These are phyloP conservation scores for Castanospermum australe DNA, from an alignment of 306 rosid species.

Conservation along the genomic window DNA sequence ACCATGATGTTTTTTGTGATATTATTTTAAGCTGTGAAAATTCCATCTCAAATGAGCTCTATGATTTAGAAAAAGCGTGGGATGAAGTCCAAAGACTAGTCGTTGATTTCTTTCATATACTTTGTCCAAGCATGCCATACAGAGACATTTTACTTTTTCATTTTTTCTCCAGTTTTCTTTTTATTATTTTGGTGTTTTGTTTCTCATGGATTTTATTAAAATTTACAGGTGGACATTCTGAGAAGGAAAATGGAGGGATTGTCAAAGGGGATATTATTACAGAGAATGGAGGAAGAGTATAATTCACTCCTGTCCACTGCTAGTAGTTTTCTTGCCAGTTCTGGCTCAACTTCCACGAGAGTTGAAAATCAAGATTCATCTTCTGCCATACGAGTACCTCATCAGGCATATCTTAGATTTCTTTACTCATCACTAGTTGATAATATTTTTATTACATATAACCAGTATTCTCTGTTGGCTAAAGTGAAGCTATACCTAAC, in stretches of 20 bases:
- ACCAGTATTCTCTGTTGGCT: not conserved
- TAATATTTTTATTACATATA: not conserved
- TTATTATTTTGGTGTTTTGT: not conserved
- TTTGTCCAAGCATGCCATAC: not conserved
- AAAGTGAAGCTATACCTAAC: not conserved
- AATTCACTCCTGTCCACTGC: constrained; percentile 72
- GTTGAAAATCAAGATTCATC: constrained; percentile 45
- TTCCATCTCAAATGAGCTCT: not conserved
- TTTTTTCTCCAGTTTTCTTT: not conserved
- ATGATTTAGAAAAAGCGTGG: not conserved
- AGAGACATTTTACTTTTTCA: not conserved
- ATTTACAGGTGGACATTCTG: constrained; percentile 73
- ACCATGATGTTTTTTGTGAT: not conserved
- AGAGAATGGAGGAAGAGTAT: constrained; percentile 89
- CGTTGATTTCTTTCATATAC: not conserved
- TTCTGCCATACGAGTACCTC: constrained; percentile 34
- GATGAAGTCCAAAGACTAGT: not conserved
- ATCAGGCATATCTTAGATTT: constrained; percentile 42
- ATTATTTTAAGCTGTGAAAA: not conserved
- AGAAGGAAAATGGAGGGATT: constrained; percentile 88
- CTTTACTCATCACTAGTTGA: constrained; percentile 4
- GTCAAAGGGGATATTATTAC: constrained; percentile 74
- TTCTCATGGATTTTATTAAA: constrained; percentile 17
- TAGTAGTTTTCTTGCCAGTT: constrained; percentile 52
- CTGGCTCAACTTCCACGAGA: constrained; percentile 64